Evolutionary conservation across 2,329 filamentous ascomycete species (phyloP).

Genomic region (Aspergillus sp.): DNA sequence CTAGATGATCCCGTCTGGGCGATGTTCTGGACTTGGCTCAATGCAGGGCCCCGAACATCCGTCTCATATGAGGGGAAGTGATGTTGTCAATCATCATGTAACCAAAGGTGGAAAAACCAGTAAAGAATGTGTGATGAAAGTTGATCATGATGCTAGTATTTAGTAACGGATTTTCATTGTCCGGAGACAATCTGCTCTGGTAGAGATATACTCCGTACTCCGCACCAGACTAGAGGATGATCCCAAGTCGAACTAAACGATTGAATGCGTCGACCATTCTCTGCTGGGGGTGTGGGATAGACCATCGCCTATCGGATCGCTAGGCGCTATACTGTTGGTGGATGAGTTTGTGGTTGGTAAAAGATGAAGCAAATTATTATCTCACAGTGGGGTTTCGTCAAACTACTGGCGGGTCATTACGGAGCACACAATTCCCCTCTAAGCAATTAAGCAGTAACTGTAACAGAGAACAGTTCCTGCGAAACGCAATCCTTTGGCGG

Average conservation of each 20-base stretch:
- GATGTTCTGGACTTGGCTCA: constrained; percentile 6
- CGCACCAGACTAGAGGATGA: not conserved
- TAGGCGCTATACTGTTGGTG: not conserved
- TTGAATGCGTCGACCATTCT: not conserved
- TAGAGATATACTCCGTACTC: constrained; percentile 12
- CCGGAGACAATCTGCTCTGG: constrained; percentile 12
- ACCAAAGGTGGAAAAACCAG: not conserved
- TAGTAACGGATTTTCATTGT: not conserved
- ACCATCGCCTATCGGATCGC: not conserved
- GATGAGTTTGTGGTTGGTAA: constrained; percentile 2
- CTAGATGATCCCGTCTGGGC: not conserved
- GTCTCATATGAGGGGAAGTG: not conserved
- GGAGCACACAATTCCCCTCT: not conserved
- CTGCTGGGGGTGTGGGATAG: not conserved
- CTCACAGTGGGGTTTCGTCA: constrained; percentile 10
- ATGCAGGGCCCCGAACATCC: not conserved
- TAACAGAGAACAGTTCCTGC: not conserved
- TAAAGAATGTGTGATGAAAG: not conserved
- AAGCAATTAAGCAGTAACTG: not conserved
- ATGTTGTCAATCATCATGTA: not conserved
- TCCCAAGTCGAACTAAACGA: not conserved
- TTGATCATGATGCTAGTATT: not conserved
- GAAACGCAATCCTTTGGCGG: constrained; percentile 3
- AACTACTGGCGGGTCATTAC: not conserved
- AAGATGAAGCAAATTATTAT: constrained; percentile 10